Percentiles rank a stretch among this genome's conserved stretches.
Conservation (phyloP, 768 basidiomycete genomes). For the Piloderma croceum region DNA sequence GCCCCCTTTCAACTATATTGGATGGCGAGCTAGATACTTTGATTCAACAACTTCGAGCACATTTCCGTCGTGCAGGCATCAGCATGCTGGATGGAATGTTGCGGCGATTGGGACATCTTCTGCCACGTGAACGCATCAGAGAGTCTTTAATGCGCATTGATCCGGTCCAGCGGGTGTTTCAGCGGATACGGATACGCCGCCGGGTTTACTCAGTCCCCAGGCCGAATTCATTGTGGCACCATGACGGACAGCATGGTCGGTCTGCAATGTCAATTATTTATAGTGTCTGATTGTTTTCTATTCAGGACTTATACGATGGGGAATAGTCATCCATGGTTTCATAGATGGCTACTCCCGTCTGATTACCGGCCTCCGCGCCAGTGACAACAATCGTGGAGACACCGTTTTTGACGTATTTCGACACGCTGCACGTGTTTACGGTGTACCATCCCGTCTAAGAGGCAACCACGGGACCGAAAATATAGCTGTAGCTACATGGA, state of each 20-base stretch:
- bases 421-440: conserved; percentile 15
- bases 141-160: conserved; percentile 19
- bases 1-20: conserved; percentile 14
- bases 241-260: conserved; percentile 32
- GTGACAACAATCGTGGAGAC: conserved; percentile 34
- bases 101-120: conserved; percentile 12
- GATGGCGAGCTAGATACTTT: conserved; percentile 22
- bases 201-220: conserved; percentile 29
- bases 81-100: conserved; percentile 22
- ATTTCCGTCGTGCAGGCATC: conserved; percentile 21
- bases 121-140: conserved; percentile 16
- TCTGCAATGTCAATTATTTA: neutral
- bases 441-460: conserved; percentile 27
- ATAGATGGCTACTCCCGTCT: conserved; percentile 38
- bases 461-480: conserved; percentile 29
- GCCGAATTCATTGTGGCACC: conserved; percentile 34
- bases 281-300: neutral
- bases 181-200: conserved; percentile 18
- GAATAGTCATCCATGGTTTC: conserved; percentile 36
- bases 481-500: conserved; percentile 23
- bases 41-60: conserved; percentile 11
- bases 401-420: conserved; percentile 36
- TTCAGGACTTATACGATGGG: conserved; percentile 30
- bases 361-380: conserved; percentile 29
- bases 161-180: conserved; percentile 19